Base-by-base conservation (phyloP, 2,329 filamentous ascomycete species). In the Beauveria asiatica region DNA sequence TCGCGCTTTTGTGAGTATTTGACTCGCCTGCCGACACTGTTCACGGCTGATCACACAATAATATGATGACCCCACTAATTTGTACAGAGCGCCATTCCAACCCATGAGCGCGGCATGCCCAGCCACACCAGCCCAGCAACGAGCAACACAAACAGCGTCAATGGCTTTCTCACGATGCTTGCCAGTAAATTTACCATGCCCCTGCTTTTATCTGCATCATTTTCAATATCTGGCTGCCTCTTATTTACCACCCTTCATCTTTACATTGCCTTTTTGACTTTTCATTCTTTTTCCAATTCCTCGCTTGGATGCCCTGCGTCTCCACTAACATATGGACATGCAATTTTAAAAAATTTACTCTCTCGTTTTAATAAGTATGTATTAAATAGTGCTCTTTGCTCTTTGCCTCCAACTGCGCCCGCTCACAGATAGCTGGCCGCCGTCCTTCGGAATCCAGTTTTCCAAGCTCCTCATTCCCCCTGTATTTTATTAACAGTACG, bases 261-360 rank as follows among this genome's bases (percentile, higher is more conserved):
- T 11, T 49, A 30, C 46, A 7, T 30, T 8, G 10, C 5, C 10
- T 19, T 27, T 27, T 23, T n/a, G 17, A 25, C 3, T n/a, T 57
- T 9, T 39, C 7, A 23, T 10, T 23, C 23, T 23, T 44, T 17
- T 25, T 25, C 6, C 10, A 27, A 30, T 19, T 19, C 21, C 44
- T 39, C 45, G 17, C 23, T 19, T 19, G 33, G 33, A 37, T 33
- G 11, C 33, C 16, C 48, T 33, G 5, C n/a, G 27, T 50, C 45
- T 33, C 30, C 44, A 48, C 33, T 13, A 11, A 16, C 49, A 39
- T 6, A 33, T 49, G 16, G 21, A 27, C 30, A 25, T 58, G 56
- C 56, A 58, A 58, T 58, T 25, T 51, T 51, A 58, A 58, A 57
- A 45, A 30, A n/a, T 44, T 58, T 45, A n/a, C 55, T 19, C 23